A percentile compares a stretch with the other conserved stretches of the same genome.
Evolutionary conservation across 225 moss, liverwort and hornwort genomes (phyloP).

Genomic region (Anthoceros angustus): DNA sequence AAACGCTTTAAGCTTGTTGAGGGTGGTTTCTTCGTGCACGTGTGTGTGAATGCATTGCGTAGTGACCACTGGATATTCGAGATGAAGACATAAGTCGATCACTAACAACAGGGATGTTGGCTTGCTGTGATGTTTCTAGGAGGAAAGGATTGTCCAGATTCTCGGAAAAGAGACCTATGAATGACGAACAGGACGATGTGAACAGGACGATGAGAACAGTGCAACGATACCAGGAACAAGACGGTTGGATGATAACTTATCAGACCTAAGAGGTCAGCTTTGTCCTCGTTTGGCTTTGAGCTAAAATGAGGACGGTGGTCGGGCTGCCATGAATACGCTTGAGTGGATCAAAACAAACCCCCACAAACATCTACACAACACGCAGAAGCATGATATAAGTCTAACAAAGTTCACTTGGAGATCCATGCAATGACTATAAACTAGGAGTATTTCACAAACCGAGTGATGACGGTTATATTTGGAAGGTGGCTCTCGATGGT

Average conservation of each 20-base stretch:
- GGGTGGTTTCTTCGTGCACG: conserved; percentile 48
- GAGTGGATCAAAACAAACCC: conserved; percentile 11
- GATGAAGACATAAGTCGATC: too few species aligned
- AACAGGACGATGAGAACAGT: conserved; percentile 14
- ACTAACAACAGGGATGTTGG: background rate
- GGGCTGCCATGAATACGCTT: too few species aligned
- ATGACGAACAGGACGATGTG: too few species aligned
- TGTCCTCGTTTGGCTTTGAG: background rate
- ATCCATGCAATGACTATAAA: too few species aligned
- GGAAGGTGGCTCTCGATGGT: conserved; percentile 98
- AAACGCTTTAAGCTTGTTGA: conserved; percentile 88
- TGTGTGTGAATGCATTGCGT: background rate
- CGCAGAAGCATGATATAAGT: background rate
- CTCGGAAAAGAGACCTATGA: conserved; percentile 40
- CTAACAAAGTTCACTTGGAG: background rate
- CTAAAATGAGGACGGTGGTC: too few species aligned
- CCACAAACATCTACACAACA: conserved; percentile 51
- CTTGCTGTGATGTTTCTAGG: conserved; percentile 13
- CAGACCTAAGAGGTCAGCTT: conserved; percentile 77
- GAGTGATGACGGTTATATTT: conserved; percentile 94
- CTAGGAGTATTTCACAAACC: too few species aligned
- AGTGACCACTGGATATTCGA: background rate
- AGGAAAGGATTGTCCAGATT: conserved; percentile 58
- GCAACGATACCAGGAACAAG: conserved; percentile 62
- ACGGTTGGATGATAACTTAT: conserved; percentile 77